Evolutionary conservation across 2,329 filamentous ascomycete genomes (phyloP), one percentile per base, ranked within the genome.

Genomic region (Diplodia sapinea): DNA sequence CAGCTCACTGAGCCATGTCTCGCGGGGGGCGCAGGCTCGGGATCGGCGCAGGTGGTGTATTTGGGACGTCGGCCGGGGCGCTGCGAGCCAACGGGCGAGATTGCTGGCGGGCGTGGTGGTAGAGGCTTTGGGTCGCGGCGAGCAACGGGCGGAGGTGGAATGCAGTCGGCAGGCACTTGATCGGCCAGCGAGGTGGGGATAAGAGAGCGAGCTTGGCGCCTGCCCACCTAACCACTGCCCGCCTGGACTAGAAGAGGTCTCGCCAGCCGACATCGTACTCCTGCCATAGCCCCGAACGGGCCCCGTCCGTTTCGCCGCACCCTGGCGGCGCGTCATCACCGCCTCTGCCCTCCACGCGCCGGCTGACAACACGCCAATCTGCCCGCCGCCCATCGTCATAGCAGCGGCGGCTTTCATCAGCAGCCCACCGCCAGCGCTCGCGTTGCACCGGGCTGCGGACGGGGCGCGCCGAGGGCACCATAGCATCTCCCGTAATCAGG

Each of bases 1-100:
- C 70, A 73, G 71, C 71, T 76, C 74, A 77, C 70, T 74, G 73
- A 74, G 75, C 75, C 76, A 78, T 77, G 74, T 68, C 66, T 64
- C 38, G 59, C 59, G 59, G 59, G 59, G 59, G 59, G 59, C 43
- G 17, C 43, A 20, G 59, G 43, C 59, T 51, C 43, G 31, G 59
- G 59, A 63, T 63, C 59, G 59, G 59, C 59, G 59, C 29, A 23
- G 23, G 59, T 36, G 59, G 31, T 36, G 43, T 51, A 47, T 15
- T 26, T 23, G 33, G 43, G 43, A n/a, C 43, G 43, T 50, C 4
- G 50, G 62, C 23, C 51, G 49, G 62, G 49, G 62, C 49, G 62
- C 36, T 29, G 47, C 29, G 26, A 40, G 50, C 31, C 31, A 33
- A 50, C 33, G 29, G 5, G 31, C 9, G 23, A 23, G 17, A 17